phyloP scores from a whole-genome alignment of 495 filamentous ascomycete genomes.

The Penicillium psychrofluorescens region DNA sequence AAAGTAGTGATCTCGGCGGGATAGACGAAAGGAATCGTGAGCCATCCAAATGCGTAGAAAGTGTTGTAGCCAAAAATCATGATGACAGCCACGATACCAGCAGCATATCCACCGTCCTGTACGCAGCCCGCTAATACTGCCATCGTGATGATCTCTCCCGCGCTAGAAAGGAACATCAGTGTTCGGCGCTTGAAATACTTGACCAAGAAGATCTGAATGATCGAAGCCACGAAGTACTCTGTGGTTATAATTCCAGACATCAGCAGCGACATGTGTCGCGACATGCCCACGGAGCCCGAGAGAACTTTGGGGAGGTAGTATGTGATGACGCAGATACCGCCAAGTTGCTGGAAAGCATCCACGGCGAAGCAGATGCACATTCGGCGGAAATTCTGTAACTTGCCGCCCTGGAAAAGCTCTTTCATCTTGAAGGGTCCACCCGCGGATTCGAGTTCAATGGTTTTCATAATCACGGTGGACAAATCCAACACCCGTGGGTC shows the following conservation, averaged over 20 bases:
- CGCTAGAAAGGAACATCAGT: too few relatives aligned
- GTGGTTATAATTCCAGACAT: slow-evolving; percentile 72
- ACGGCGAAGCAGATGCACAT: slow-evolving; percentile 23
- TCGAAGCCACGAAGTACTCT: slow-evolving; percentile 51
- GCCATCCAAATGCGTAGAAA: slow-evolving; percentile 11
- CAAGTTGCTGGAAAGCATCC: slow-evolving; percentile 65
- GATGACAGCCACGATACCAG: slow-evolving; percentile 5
- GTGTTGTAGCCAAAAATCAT: slow-evolving; percentile 24
- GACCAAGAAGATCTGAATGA: too few relatives aligned
- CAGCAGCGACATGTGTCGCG: slow-evolving; percentile 53
- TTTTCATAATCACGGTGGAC: slow-evolving; percentile 27
- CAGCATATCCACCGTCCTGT: too few relatives aligned
- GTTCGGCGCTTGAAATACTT: too few relatives aligned
- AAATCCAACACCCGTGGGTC: neutral
- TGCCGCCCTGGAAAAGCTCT: slow-evolving; percentile 20
- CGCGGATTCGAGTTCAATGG: slow-evolving; percentile 39
- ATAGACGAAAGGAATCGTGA: slow-evolving; percentile 24
- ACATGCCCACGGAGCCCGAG: slow-evolving; percentile 44
- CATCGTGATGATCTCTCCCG: too few relatives aligned
- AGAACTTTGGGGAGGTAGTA: slow-evolving; percentile 72
- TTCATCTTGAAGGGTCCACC: slow-evolving; percentile 19
- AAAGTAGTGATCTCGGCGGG: slow-evolving; percentile 20
- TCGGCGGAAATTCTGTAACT: slow-evolving; percentile 25
- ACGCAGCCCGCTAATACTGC: too few relatives aligned
- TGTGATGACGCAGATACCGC: slow-evolving; percentile 64